These are phyloP conservation scores for Crinitomyces ghanaensis DNA, from an alignment of 805 yeast species.

Conservation along the genomic window DNA sequence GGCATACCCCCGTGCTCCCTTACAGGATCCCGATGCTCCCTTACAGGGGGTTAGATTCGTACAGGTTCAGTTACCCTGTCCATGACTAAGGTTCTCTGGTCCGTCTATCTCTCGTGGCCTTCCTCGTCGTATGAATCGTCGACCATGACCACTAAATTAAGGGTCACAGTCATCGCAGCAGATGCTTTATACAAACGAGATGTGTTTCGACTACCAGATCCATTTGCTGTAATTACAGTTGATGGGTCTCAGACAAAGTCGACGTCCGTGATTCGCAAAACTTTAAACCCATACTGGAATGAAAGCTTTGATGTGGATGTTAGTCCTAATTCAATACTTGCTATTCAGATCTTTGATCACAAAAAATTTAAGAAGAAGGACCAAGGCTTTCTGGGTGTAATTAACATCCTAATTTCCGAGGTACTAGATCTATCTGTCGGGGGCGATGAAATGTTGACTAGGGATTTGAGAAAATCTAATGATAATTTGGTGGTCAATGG, in stretches of 20 bases:
- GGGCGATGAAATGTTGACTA: slow-evolving; percentile 69
- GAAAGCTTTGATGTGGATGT: slow-evolving; percentile 72
- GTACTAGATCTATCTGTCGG: slow-evolving; percentile 47
- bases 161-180: slow-evolving; percentile 62
- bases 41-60: too few relatives aligned
- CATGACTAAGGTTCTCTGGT: too few relatives aligned
- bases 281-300: slow-evolving; percentile 96
- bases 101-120: not conserved
- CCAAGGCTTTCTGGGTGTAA: slow-evolving; percentile 96
- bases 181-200: slow-evolving; percentile 93
- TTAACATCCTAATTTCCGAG: slow-evolving; percentile 82
- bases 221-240: slow-evolving; percentile 94
- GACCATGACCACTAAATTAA: slow-evolving; percentile 4
- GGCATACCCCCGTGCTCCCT: too few relatives aligned
- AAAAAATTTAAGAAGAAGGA: slow-evolving; percentile 96
- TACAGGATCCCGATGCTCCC: too few relatives aligned
- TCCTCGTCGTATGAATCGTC: too few relatives aligned
- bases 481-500: slow-evolving; percentile 92
- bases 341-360: slow-evolving; percentile 92
- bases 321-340: slow-evolving; percentile 71
- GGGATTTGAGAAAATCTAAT: slow-evolving; percentile 84
- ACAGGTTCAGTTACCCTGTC: too few relatives aligned
- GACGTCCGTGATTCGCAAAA: slow-evolving; percentile 86
- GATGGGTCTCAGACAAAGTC: slow-evolving; percentile 95
- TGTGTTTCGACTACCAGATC: slow-evolving; percentile 90